Conservation (phyloP, 768 basidiomycete species). For the Leccinum variicolor region DNA sequence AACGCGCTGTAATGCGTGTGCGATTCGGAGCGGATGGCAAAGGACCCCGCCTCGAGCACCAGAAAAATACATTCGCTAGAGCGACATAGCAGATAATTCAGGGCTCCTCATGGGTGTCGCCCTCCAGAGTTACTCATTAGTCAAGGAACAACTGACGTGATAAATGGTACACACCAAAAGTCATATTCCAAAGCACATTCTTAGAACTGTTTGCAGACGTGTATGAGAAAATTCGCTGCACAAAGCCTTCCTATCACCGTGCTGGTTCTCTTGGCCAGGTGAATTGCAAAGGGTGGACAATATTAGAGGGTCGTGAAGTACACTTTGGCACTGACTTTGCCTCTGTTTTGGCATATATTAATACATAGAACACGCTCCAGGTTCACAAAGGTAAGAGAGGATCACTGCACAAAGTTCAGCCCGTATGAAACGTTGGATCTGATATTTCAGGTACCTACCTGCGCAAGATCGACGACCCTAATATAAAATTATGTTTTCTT, state of each 20-base stretch:
- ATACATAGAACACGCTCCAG: neutral
- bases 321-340: neutral
- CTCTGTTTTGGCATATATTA: neutral
- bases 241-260: neutral
- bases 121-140: neutral
- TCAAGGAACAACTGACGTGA: neutral
- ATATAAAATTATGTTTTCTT: neutral
- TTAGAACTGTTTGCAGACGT: neutral
- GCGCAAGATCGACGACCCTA: neutral
- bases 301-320: neutral
- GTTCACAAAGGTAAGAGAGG: neutral
- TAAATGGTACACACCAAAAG: neutral
- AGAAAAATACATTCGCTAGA: neutral
- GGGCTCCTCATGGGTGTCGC: neutral
- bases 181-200: neutral
- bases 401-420: neutral
- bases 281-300: neutral
- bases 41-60: neutral
- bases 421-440: neutral
- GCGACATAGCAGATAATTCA: neutral
- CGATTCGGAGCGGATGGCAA: neutral
- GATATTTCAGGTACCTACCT: neutral
- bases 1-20: neutral
- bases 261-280: neutral
- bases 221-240: neutral